These are phyloP conservation scores for Aspergillus viridinutans DNA, from an alignment of 2,329 filamentous ascomycete species.

Conservation along the genomic window DNA sequence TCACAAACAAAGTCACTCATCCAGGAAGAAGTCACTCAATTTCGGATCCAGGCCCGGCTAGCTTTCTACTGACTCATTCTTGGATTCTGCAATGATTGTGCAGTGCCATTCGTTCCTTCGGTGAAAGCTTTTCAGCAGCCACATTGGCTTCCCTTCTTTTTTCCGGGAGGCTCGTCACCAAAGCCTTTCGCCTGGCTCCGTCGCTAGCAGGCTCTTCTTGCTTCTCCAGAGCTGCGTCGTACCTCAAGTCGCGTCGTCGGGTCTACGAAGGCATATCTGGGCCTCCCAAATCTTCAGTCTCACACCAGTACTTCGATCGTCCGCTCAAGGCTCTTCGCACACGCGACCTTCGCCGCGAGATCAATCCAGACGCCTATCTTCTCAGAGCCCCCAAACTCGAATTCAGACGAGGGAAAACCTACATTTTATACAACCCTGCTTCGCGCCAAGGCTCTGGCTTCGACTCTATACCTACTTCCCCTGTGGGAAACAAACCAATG, in stretches of 20 bases:
- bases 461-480: constrained; percentile 2
- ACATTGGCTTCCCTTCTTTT: constrained; percentile 35
- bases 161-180: constrained; percentile 27
- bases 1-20: neutral
- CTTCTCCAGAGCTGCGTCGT: constrained; percentile 4
- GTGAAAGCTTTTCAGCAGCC: constrained; percentile 13
- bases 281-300: neutral
- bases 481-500: constrained; percentile 51
- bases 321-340: neutral
- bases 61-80: neutral
- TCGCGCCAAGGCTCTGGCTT: constrained; percentile 11
- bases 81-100: neutral
- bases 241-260: neutral
- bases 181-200: constrained; percentile 21
- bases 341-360: neutral
- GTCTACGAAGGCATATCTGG: neutral
- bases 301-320: neutral
- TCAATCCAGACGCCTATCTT: constrained; percentile 8
- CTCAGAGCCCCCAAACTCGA: constrained; percentile 11
- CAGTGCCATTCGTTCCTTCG: neutral
- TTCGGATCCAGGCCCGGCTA: neutral
- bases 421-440: constrained; percentile 22
- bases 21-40: neutral
- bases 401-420: constrained; percentile 5
- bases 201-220: constrained; percentile 2